Evolutionary conservation across 495 filamentous ascomycete species (phyloP).

Genomic region (Neurospora sp.): DNA sequence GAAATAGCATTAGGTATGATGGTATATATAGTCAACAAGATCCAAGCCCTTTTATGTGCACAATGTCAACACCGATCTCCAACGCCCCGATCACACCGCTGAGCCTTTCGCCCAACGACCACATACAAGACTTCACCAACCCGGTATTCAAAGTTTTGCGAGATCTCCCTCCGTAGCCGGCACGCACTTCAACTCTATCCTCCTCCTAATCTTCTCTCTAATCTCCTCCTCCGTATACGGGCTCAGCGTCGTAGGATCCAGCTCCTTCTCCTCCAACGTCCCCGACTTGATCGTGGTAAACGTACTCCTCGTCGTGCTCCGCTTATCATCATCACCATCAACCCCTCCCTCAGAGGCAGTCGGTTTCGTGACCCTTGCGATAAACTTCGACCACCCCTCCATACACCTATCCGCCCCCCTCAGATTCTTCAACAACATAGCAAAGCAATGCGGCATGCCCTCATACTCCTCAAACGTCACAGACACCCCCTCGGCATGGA

Average conservation of each 20-base stretch:
- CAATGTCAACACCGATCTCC: neutral
- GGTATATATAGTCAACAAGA: neutral
- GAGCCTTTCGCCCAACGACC: neutral
- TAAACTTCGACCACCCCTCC: constrained; percentile 48
- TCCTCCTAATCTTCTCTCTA: constrained; percentile 34
- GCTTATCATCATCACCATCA: neutral
- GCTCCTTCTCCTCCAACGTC: constrained; percentile 38
- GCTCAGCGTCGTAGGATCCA: constrained; percentile 43
- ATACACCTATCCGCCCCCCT: constrained; percentile 42
- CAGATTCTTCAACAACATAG: constrained; percentile 47
- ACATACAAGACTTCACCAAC: neutral
- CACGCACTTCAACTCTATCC: constrained; percentile 13
- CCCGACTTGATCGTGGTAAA: constrained; percentile 48
- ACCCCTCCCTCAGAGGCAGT: constrained; percentile 26
- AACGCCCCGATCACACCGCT: neutral
- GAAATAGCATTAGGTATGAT: neutral
- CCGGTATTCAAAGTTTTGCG: neutral
- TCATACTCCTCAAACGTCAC: constrained; percentile 70
- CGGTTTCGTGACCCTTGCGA: constrained; percentile 20
- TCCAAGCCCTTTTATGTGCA: neutral
- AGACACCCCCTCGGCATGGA: constrained; percentile 49
- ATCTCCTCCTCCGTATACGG: constrained; percentile 48
- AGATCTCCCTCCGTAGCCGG: neutral
- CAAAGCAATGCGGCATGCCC: constrained; percentile 86
- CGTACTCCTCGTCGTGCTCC: constrained; percentile 19